These are phyloP conservation scores for Chalciporus piperatoides DNA, from an alignment of 1,284 basidiomycete genomes.

Conservation along the genomic window DNA sequence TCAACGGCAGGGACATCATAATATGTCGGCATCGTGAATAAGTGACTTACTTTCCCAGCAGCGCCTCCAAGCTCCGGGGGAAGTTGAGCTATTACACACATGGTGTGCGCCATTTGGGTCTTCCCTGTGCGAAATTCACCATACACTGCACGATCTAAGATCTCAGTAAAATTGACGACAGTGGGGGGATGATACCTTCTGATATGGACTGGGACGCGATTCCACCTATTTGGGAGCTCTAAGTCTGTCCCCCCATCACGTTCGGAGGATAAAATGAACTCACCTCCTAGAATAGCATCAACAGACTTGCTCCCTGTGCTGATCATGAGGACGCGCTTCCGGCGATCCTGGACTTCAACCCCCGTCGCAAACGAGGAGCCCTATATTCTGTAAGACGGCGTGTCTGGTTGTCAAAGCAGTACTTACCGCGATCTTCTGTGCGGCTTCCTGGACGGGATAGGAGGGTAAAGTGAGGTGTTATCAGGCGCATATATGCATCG, in stretches of 20 bases:
- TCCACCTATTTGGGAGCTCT: slow-evolving; percentile 51
- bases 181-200: slow-evolving; percentile 53
- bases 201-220: slow-evolving; percentile 88
- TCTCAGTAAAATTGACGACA: not conserved
- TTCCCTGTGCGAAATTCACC: slow-evolving; percentile 84
- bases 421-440: slow-evolving; percentile 73
- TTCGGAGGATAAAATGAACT: slow-evolving; percentile 10
- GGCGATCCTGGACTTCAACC: slow-evolving; percentile 81
- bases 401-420: not conserved
- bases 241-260: not conserved
- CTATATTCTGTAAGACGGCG: slow-evolving; percentile 37
- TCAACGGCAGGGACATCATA: slow-evolving; percentile 1
- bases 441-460: slow-evolving; percentile 62
- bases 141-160: slow-evolving; percentile 48
- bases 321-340: slow-evolving; percentile 74
- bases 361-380: slow-evolving; percentile 87
- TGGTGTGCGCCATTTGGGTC: slow-evolving; percentile 90
- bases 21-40: not conserved
- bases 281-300: slow-evolving; percentile 83
- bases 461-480: slow-evolving; percentile 3
- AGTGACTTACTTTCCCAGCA: slow-evolving; percentile 65
- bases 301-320: slow-evolving; percentile 91
- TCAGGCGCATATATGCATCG: slow-evolving; percentile 24
- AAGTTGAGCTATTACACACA: slow-evolving; percentile 85
- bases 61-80: slow-evolving; percentile 88